Conservation (phyloP, 2,329 filamentous ascomycete species). For the Metarhizium album region DNA sequence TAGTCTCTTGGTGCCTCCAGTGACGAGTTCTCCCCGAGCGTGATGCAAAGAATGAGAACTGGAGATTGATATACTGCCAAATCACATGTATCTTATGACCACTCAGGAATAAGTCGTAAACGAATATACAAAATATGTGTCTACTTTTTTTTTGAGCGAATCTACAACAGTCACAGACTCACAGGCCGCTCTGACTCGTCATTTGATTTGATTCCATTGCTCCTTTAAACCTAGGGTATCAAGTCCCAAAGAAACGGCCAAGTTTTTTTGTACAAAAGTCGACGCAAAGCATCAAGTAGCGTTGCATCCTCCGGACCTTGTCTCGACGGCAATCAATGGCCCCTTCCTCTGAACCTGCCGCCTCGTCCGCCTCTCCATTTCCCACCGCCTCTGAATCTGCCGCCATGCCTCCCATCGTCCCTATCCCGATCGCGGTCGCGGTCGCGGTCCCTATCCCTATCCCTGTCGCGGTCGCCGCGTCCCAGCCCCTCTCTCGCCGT, state of each 20-base stretch:
- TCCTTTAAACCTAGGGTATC: no score
- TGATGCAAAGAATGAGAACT: not conserved
- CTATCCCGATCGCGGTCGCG: slow-evolving; percentile 19
- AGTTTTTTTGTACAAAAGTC: not conserved
- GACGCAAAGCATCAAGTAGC: not conserved
- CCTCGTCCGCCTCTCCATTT: slow-evolving; percentile 26
- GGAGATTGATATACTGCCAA: not conserved
- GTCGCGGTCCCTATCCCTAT: not conserved
- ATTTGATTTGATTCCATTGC: not conserved
- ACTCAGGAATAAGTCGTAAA: not conserved
- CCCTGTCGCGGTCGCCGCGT: slow-evolving; percentile 19
- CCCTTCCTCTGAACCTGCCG: slow-evolving; percentile 20
- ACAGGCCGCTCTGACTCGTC: no score
- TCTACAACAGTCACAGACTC: not conserved
- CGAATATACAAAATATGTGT: not conserved
- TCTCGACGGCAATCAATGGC: not conserved
- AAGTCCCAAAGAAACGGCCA: no score
- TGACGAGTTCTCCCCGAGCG: slow-evolving; percentile 10
- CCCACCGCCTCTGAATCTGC: slow-evolving; percentile 15
- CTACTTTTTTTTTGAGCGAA: not conserved
- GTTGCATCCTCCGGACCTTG: not conserved
- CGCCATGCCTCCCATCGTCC: not conserved
- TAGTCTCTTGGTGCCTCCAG: slow-evolving; percentile 32
- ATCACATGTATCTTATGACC: slow-evolving; percentile 1
- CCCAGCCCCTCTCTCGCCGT: slow-evolving; percentile 19